phyloP scores from a whole-genome alignment of 2,329 filamentous ascomycete genomes.

The Cladosporium sp. region DNA sequence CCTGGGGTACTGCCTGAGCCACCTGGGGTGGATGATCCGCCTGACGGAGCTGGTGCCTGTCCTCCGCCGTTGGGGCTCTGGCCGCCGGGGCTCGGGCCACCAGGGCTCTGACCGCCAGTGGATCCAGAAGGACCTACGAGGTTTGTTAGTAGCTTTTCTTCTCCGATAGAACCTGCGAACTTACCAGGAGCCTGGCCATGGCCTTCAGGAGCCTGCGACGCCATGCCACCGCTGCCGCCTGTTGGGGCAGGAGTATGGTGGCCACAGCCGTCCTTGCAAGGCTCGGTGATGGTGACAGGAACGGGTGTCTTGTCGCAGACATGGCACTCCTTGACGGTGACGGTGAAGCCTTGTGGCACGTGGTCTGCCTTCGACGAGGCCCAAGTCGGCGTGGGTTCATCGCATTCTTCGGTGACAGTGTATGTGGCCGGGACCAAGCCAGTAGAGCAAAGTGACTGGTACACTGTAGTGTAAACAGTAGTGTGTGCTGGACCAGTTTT shows the following conservation, averaged over 20 bases:
- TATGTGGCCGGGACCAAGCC: conserved; percentile 30
- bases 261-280: conserved; percentile 27
- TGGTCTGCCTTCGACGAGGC: conserved; percentile 23
- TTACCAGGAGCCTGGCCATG: not conserved
- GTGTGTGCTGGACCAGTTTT: conserved; percentile 24
- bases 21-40: conserved; percentile 8
- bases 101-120: conserved; percentile 16
- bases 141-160: conserved; percentile 5
- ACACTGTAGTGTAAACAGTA: conserved; percentile 35
- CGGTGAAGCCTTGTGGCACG: conserved; percentile 33
- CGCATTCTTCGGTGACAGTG: conserved; percentile 36
- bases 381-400: conserved; percentile 31
- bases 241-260: conserved; percentile 13
- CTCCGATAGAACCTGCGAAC: not conserved
- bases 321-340: conserved; percentile 31
- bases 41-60: conserved; percentile 18
- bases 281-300: conserved; percentile 33
- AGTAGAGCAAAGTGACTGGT: conserved; percentile 32
- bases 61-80: conserved; percentile 18
- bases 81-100: conserved; percentile 16
- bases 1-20: conserved; percentile 2
- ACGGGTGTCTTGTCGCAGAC: conserved; percentile 28
- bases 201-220: not conserved
- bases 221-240: conserved; percentile 10
- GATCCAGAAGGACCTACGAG: not conserved